phyloP scores from a whole-genome alignment of 768 basidiomycete species.

The Sarcomyxa edulis region DNA sequence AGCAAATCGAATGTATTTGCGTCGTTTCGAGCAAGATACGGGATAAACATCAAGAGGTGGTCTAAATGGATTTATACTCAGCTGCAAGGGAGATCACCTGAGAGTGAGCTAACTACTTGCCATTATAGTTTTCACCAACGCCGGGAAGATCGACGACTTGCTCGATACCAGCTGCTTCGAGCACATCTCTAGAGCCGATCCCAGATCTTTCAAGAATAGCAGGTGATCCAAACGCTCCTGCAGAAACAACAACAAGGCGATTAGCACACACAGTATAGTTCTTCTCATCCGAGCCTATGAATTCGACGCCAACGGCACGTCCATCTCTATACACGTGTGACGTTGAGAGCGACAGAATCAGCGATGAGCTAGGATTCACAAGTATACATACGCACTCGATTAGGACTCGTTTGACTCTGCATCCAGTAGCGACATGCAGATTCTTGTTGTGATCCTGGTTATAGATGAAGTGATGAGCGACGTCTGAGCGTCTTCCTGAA shows the following conservation, averaged over 20 bases:
- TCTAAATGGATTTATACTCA: conserved; percentile 27
- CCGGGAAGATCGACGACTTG: conserved; percentile 62
- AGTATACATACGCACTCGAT: conserved; percentile 33
- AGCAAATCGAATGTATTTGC: conserved; percentile 45
- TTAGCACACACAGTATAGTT: conserved; percentile 27
- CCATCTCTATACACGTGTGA: conserved; percentile 24
- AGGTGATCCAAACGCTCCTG: conserved; percentile 52
- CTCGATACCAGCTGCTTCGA: conserved; percentile 42
- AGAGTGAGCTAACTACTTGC: conserved; percentile 23
- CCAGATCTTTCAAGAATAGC: conserved; percentile 60
- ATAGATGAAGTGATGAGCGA: conserved; percentile 48
- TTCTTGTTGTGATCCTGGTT: conserved; percentile 41
- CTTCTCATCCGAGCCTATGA: conserved; percentile 24
- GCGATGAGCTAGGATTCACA: neutral
- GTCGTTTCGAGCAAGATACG: conserved; percentile 38
- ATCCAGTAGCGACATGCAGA: conserved; percentile 31
- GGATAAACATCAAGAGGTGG: conserved; percentile 31
- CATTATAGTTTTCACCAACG: conserved; percentile 68
- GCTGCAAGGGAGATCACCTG: too few species aligned
- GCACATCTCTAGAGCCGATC: conserved; percentile 49
- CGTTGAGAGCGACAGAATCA: conserved; percentile 2
- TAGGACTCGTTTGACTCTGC: conserved; percentile 41
- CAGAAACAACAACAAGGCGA: conserved; percentile 43
- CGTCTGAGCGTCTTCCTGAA: conserved; percentile 53
- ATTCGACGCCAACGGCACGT: conserved; percentile 50